These are phyloP conservation scores for Thalassiosira sp. DNA, from an alignment of 352 stramenopile genomes.

Conservation along the genomic window DNA sequence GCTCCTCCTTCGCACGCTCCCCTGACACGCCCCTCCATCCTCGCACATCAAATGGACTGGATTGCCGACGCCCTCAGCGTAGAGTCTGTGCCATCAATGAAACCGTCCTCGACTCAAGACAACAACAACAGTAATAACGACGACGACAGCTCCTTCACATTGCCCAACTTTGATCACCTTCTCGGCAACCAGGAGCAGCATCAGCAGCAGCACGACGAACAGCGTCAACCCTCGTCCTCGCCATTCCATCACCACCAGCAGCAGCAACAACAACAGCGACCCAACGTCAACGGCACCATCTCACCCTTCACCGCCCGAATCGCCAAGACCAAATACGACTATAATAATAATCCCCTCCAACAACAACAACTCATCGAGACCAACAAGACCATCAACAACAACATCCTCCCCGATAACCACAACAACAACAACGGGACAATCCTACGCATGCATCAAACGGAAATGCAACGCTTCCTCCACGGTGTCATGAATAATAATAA, in stretches of 20 bases:
- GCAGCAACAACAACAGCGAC: not conserved
- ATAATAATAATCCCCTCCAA: not conserved
- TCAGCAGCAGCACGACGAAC: too few relatives aligned
- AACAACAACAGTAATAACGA: not conserved
- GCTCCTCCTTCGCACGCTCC: too few relatives aligned
- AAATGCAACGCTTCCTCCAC: conserved; percentile 15
- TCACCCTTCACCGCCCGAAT: too few relatives aligned
- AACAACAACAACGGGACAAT: conserved; percentile 1
- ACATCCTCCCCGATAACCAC: too few relatives aligned
- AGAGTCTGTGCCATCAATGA: too few relatives aligned
- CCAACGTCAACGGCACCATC: too few relatives aligned
- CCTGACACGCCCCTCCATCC: too few relatives aligned
- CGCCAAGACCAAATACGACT: not conserved
- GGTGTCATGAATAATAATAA: not conserved
- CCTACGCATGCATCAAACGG: conserved; percentile 12
- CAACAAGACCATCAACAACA: not conserved
- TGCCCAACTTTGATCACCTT: conserved; percentile 11
- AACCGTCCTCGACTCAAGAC: not conserved
- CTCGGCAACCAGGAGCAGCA: not conserved
- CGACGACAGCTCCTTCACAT: conserved; percentile 4
- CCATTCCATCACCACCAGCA: not conserved
- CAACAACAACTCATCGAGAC: not conserved
- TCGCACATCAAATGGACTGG: conserved; percentile 8
- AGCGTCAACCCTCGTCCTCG: not conserved
- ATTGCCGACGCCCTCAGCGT: conserved; percentile 9